phyloP scores from a whole-genome alignment of 2,329 filamentous ascomycete species.

The Neobulgaria alba region DNA sequence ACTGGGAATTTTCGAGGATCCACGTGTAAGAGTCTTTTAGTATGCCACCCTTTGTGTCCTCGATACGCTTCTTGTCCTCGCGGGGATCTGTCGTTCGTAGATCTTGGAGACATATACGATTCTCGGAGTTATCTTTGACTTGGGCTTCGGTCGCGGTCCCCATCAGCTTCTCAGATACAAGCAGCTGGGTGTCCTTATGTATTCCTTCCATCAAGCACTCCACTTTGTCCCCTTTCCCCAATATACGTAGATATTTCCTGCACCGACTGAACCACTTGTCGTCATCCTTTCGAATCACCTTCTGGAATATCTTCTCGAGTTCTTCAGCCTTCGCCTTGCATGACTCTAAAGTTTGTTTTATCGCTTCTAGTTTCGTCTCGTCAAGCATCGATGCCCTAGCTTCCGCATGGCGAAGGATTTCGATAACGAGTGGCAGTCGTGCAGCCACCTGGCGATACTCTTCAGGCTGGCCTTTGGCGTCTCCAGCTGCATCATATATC shows the following conservation, averaged over 20 bases:
- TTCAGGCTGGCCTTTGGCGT: conserved; percentile 21
- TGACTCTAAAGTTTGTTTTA: conserved; percentile 15
- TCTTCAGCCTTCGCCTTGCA: conserved; percentile 19
- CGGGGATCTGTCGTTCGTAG: conserved; percentile 5
- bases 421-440: conserved; percentile 21
- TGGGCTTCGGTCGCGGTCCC: conserved; percentile 4
- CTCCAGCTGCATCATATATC: conserved; percentile 19
- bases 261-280: conserved; percentile 16
- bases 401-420: conserved; percentile 17
- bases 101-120: conserved; percentile 3
- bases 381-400: conserved; percentile 3
- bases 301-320: conserved; percentile 16
- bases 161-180: conserved; percentile 12
- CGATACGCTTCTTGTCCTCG: conserved; percentile 7
- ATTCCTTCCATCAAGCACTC: conserved; percentile 25
- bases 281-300: conserved; percentile 14
- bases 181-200: conserved; percentile 22
- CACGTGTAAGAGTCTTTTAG: conserved; percentile 6
- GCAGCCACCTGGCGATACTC: conserved; percentile 21
- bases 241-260: conserved; percentile 13
- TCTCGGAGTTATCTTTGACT: no score
- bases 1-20: conserved; percentile 7
- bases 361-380: conserved; percentile 5
- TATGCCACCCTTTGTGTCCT: conserved; percentile 15
- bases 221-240: conserved; percentile 20